Evolutionary conservation across 129 eudicot species (phyloP).

Genomic region (Escallonia herrerae): DNA sequence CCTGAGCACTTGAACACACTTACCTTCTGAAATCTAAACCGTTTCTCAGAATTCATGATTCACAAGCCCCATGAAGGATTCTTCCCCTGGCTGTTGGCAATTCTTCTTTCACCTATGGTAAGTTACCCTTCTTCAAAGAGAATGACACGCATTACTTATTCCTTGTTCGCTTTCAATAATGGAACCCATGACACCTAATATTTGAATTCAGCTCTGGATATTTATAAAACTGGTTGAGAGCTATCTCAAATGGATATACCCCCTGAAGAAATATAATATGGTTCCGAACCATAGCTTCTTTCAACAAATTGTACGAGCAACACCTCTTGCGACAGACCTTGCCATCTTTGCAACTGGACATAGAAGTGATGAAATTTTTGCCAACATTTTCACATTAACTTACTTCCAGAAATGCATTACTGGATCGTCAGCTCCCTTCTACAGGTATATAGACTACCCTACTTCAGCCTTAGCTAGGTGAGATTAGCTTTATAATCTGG

Average conservation of each 20-base stretch:
- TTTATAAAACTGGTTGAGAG: constrained; percentile 29
- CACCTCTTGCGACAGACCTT: constrained; percentile 24
- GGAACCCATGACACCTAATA: not conserved
- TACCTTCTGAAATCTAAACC: constrained; percentile 18
- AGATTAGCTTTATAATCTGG: no score
- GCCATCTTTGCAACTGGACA: constrained; percentile 51
- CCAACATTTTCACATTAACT: constrained; percentile 23
- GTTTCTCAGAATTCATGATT: constrained; percentile 41
- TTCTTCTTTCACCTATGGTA: constrained; percentile 50
- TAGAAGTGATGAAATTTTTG: constrained; percentile 26
- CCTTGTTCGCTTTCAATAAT: not conserved
- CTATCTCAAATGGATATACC: constrained; percentile 36
- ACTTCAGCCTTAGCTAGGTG: no score
- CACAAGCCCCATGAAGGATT: constrained; percentile 60
- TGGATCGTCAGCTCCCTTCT: constrained; percentile 49
- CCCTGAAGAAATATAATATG: constrained; percentile 36
- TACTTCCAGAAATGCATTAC: constrained; percentile 28
- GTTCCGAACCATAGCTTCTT: constrained; percentile 43
- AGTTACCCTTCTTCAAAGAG: not conserved
- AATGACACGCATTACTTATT: not conserved
- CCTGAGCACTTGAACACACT: constrained; percentile 24
- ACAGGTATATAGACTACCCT: constrained; percentile 24
- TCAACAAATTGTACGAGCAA: constrained; percentile 22
- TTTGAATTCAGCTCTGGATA: constrained; percentile 33
- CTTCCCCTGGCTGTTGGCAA: constrained; percentile 29